Percentiles rank a stretch among this genome's conserved stretches.
These are phyloP conservation scores for Protostelium mycophagum DNA, from an alignment of 78 protist species.

Conservation along the genomic window DNA sequence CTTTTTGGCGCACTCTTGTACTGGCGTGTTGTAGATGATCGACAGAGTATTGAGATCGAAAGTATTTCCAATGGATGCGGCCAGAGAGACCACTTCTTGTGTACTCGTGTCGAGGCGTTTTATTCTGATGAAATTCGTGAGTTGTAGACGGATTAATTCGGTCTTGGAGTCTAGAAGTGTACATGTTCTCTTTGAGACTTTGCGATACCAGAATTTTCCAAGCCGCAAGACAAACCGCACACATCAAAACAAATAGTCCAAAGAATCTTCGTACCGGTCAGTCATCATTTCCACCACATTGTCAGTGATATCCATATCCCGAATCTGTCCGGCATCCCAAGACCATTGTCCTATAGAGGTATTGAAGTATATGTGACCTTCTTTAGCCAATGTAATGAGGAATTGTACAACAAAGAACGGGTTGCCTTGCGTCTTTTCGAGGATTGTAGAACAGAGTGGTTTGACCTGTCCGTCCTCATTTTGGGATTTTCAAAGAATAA, in stretches of 20 bases:
- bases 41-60: neutral
- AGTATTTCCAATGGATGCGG: neutral
- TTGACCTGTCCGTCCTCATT: neutral
- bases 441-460: neutral
- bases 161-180: no score
- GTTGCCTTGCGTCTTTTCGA: neutral
- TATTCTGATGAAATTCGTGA: neutral
- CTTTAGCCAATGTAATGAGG: neutral
- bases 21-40: neutral
- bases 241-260: no score
- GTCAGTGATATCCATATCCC: neutral
- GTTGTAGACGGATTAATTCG: neutral
- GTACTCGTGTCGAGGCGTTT: neutral
- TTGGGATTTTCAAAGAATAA: neutral
- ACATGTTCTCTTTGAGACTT: no score
- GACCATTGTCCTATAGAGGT: neutral
- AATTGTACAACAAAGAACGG: neutral
- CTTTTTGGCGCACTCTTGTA: neutral
- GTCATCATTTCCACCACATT: neutral
- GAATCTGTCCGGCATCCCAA: neutral
- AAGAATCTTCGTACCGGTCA: no score
- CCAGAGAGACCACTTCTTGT: neutral
- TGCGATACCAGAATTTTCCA: no score
- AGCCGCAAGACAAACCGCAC: no score
- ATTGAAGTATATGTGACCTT: neutral